These are phyloP conservation scores for Sanghuangporus baumii DNA, from an alignment of 1,284 basidiomycete species.

Conservation along the genomic window DNA sequence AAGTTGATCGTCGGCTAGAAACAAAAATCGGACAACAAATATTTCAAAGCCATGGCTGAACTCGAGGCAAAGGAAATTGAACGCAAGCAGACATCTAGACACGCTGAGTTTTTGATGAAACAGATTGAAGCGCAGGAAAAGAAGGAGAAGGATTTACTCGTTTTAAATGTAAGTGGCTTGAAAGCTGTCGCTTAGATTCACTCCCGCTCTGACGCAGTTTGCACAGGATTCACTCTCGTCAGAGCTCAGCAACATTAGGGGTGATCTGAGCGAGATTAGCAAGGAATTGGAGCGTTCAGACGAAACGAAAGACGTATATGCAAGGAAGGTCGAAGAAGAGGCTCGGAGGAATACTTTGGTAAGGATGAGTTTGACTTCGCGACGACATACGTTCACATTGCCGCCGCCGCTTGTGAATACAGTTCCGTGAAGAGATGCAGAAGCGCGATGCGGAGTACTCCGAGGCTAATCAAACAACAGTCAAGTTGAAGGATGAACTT, in stretches of 20 bases:
- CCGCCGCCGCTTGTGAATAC: not conserved
- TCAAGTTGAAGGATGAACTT: slow-evolving; percentile 42
- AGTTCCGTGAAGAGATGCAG: slow-evolving; percentile 4
- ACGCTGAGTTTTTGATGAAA: slow-evolving; percentile 75
- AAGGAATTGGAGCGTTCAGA: too few relatives aligned
- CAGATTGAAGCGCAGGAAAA: slow-evolving; percentile 69
- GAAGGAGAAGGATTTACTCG: slow-evolving; percentile 37
- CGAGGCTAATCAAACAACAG: slow-evolving; percentile 29
- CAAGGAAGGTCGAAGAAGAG: not conserved
- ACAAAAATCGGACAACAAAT: slow-evolving; percentile 96
- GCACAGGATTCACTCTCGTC: slow-evolving; percentile 26
- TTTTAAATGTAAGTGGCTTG: slow-evolving; percentile 2
- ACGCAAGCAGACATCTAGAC: slow-evolving; percentile 59
- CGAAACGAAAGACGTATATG: too few relatives aligned
- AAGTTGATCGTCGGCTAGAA: slow-evolving; percentile 38
- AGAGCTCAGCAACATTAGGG: slow-evolving; percentile 16
- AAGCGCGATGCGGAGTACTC: slow-evolving; percentile 21
- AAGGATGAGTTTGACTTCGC: not conserved
- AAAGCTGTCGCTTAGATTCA: not conserved
- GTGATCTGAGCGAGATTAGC: too few relatives aligned
- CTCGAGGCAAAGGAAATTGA: slow-evolving; percentile 83
- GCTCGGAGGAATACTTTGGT: not conserved
- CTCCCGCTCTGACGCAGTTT: slow-evolving; percentile 1
- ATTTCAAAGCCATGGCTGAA: slow-evolving; percentile 84
- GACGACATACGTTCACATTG: not conserved